Conservation (phyloP, 2,329 filamentous ascomycete species). For the Iodosphaeria phyllophila region DNA sequence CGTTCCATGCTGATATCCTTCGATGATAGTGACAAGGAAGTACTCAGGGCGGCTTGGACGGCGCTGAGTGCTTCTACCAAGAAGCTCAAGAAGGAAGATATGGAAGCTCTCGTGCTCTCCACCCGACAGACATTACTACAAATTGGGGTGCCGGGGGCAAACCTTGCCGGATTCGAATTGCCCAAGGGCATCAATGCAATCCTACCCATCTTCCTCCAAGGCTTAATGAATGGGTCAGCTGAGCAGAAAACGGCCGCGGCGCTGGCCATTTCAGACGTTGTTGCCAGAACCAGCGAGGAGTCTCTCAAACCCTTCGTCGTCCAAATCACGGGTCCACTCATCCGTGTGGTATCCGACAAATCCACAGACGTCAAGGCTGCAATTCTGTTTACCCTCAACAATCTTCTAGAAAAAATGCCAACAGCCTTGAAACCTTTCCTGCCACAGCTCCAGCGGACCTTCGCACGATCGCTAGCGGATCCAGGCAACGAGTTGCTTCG, state of each 20-base stretch:
- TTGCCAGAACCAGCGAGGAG: constrained; percentile 77
- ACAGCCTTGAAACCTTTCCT: constrained; percentile 90
- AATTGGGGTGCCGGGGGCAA: constrained; percentile 70
- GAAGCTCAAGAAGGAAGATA: constrained; percentile 85
- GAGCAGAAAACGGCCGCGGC: constrained; percentile 88
- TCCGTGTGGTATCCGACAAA: constrained; percentile 91
- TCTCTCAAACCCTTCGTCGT: constrained; percentile 89
- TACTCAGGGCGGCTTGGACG: constrained; percentile 79
- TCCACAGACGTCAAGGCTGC: constrained; percentile 93
- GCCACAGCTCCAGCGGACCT: constrained; percentile 88
- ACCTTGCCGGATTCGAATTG: constrained; percentile 73
- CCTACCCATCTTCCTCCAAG: constrained; percentile 90
- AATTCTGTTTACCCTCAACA: constrained; percentile 86
- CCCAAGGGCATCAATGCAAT: constrained; percentile 97
- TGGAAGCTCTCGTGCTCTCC: constrained; percentile 79
- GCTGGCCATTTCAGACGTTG: constrained; percentile 84
- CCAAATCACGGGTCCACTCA: constrained; percentile 91
- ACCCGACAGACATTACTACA: constrained; percentile 74
- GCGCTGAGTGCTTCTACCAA: constrained; percentile 79
- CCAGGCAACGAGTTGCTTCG: constrained; percentile 77
- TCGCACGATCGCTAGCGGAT: constrained; percentile 89
- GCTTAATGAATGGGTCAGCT: constrained; percentile 85
- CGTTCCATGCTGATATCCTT: constrained; percentile 81
- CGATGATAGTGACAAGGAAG: constrained; percentile 64
- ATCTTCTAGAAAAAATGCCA: constrained; percentile 90